Percentiles rank a stretch among this genome's conserved stretches.
Conservation (phyloP, 495 filamentous ascomycete genomes). For the Talaromyces trachyspermus region DNA sequence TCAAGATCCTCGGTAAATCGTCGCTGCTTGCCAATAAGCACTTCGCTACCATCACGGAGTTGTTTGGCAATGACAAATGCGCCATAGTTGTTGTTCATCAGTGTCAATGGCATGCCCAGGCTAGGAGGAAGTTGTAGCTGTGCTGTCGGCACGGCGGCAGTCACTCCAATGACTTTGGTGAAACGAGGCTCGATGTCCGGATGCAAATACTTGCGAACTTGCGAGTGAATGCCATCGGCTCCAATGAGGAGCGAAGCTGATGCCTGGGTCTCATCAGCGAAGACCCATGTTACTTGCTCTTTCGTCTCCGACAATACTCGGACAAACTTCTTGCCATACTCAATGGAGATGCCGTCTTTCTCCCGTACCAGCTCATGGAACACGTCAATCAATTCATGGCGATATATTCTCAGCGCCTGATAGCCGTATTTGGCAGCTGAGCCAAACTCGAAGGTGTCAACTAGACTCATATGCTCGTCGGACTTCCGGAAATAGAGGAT, state of each 20-base stretch:
- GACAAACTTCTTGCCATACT: slow-evolving; percentile 36
- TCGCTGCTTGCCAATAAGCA: slow-evolving; percentile 35
- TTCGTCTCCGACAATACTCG: slow-evolving; percentile 26
- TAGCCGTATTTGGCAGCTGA: slow-evolving; percentile 34
- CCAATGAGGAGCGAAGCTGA: slow-evolving; percentile 32
- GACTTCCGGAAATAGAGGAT: slow-evolving; percentile 32
- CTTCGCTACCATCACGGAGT: slow-evolving; percentile 32
- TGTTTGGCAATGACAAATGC: slow-evolving; percentile 43
- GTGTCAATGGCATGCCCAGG: slow-evolving; percentile 33
- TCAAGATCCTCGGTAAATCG: slow-evolving; percentile 19
- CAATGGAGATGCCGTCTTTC: slow-evolving; percentile 23
- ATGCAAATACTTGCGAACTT: slow-evolving; percentile 32
- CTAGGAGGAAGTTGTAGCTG: slow-evolving; percentile 13
- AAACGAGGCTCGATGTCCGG: slow-evolving; percentile 23
- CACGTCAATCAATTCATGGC: slow-evolving; percentile 33
- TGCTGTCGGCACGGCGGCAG: slow-evolving; percentile 18
- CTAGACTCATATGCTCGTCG: slow-evolving; percentile 16
- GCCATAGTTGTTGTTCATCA: slow-evolving; percentile 29
- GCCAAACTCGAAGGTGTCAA: slow-evolving; percentile 41
- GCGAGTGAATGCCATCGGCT: slow-evolving; percentile 44
- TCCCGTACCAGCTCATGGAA: neutral
- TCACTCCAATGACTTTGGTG: slow-evolving; percentile 21
- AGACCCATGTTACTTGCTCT: slow-evolving; percentile 24
- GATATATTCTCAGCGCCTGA: slow-evolving; percentile 38
- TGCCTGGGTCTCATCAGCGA: slow-evolving; percentile 28